phyloP scores from a whole-genome alignment of 2,329 filamentous ascomycete genomes.

The Fusarium concolor region DNA sequence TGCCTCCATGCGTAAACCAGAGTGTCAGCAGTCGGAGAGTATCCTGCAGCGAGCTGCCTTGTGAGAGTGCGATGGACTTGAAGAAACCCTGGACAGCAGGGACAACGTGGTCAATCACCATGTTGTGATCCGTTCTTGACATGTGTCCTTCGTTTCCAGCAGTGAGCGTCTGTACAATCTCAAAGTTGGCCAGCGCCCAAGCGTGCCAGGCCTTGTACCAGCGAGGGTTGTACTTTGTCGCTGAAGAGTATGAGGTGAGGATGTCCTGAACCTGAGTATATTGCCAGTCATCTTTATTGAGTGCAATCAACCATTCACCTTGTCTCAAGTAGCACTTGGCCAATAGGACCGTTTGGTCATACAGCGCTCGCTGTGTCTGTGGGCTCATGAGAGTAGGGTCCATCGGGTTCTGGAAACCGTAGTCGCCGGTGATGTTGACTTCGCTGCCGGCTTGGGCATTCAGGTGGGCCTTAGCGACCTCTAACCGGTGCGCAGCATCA shows the following conservation, averaged over 20 bases:
- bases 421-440: slow-evolving; percentile 59
- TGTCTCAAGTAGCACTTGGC: slow-evolving; percentile 97
- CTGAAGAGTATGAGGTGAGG: slow-evolving; percentile 88
- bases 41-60: slow-evolving; percentile 93
- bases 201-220: slow-evolving; percentile 99
- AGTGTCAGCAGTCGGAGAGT: slow-evolving; percentile 91
- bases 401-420: slow-evolving; percentile 61
- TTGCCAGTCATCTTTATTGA: slow-evolving; percentile 91
- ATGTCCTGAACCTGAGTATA: slow-evolving; percentile 88
- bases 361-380: slow-evolving; percentile 64
- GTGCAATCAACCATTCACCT: slow-evolving; percentile 91
- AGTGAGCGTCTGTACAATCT: slow-evolving; percentile 88
- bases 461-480: slow-evolving; percentile 64
- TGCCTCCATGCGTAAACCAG: slow-evolving; percentile 95
- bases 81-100: slow-evolving; percentile 97
- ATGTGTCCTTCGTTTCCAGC: slow-evolving; percentile 69
- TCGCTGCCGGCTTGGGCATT: slow-evolving; percentile 60
- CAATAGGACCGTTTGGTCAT: slow-evolving; percentile 77
- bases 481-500: slow-evolving; percentile 67
- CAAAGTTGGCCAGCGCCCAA: slow-evolving; percentile 98
- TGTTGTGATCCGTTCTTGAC: slow-evolving; percentile 65
- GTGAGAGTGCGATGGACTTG: slow-evolving; percentile 92
- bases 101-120: slow-evolving; percentile 88
- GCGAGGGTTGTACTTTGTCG: slow-evolving; percentile 91
- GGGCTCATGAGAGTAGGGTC: slow-evolving; percentile 60